Percentiles rank a stretch among this genome's conserved stretches.
Conservation (phyloP, 106 monocot species). For the Dioscorea zingiberensis region DNA sequence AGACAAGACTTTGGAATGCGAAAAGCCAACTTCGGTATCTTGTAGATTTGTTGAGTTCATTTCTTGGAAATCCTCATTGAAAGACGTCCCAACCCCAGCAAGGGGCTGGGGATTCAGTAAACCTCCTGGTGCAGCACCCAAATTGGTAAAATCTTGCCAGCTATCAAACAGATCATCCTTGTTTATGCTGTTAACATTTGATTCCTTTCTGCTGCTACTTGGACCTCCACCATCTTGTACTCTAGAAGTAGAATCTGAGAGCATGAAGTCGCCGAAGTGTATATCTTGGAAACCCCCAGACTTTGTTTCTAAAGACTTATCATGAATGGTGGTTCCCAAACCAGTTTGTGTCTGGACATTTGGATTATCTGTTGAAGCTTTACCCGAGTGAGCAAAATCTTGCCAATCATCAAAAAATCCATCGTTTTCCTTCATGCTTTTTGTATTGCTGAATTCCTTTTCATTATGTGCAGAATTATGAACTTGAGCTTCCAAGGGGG, state of each 20-base stretch:
- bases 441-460: not conserved
- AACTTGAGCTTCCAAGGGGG: constrained; percentile 3
- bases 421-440: not conserved
- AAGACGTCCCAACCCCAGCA: not conserved
- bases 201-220: not conserved
- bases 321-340: not conserved
- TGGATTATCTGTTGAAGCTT: not conserved
- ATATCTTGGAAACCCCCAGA: not conserved
- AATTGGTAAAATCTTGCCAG: not conserved
- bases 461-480: not conserved
- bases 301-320: not conserved
- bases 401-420: not conserved
- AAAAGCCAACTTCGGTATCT: not conserved
- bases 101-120: not conserved
- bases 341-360: not conserved
- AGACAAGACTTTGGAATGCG: not conserved
- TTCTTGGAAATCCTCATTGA: not conserved
- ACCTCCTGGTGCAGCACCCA: not conserved
- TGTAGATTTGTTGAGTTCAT: not conserved
- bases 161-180: not conserved
- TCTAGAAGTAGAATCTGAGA: not conserved
- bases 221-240: not conserved
- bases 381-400: not conserved
- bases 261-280: not conserved
- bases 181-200: not conserved